phyloP scores from a whole-genome alignment of 257 asterid genomes.

The Eucommia ulmoides region DNA sequence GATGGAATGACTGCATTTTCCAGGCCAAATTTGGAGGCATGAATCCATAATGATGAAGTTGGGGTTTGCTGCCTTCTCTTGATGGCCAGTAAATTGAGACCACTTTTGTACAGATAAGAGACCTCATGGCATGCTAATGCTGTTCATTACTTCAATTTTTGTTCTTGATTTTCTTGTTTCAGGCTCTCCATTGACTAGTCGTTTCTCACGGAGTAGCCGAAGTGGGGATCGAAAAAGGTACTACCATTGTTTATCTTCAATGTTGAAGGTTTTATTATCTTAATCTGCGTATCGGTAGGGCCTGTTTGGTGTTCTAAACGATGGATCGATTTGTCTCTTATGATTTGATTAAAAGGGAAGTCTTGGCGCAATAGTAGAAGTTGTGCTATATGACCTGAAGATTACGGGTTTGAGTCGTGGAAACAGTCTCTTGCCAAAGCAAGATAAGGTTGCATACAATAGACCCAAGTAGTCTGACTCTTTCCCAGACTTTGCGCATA shows the following conservation, averaged over 20 bases:
- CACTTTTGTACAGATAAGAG: slow-evolving; percentile 25
- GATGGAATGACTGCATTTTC: slow-evolving; percentile 41
- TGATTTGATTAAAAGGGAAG: too few species aligned
- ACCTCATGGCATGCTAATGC: slow-evolving; percentile 33
- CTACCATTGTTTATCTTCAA: too few species aligned
- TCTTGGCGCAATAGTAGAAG: not conserved
- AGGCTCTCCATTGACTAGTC: too few species aligned
- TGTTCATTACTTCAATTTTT: too few species aligned
- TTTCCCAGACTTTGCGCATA: not conserved
- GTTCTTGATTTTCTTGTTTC: too few species aligned
- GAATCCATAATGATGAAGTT: slow-evolving; percentile 32
- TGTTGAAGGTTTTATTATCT: too few species aligned
- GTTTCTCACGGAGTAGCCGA: too few species aligned
- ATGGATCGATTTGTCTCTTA: too few species aligned
- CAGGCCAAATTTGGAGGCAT: slow-evolving; percentile 52
- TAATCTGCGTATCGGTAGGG: too few species aligned
- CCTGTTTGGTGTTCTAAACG: too few species aligned
- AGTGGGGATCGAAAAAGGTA: too few species aligned
- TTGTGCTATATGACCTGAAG: not conserved
- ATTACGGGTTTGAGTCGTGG: not conserved
- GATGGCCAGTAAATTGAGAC: slow-evolving; percentile 27
- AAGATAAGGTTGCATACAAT: too few species aligned
- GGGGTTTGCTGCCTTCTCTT: slow-evolving; percentile 37
- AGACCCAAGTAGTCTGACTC: not conserved
- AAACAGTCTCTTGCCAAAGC: not conserved